Conservation (phyloP, 1,284 basidiomycete species). For the Amylostereum areolatum region DNA sequence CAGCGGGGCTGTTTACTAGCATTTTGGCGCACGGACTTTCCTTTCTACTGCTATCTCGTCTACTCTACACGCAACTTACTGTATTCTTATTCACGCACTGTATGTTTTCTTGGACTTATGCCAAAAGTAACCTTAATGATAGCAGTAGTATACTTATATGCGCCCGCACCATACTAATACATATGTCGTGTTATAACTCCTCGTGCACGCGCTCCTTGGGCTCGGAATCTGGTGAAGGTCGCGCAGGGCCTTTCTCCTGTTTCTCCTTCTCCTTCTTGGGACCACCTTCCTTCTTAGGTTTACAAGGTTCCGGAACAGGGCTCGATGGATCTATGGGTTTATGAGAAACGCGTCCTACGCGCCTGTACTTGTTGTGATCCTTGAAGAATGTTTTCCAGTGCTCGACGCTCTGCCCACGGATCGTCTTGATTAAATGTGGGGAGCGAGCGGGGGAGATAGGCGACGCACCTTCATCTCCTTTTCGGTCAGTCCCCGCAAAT, state of each 20-base stretch:
- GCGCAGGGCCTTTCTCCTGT: conserved; percentile 9
- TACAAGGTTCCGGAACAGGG: conserved; percentile 78
- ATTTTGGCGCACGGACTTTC: background rate
- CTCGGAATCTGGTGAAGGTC: conserved; percentile 7
- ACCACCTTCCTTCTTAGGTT: conserved; percentile 39
- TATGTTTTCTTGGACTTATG: background rate
- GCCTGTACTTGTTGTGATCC: conserved; percentile 71
- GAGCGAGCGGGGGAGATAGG: conserved; percentile 1
- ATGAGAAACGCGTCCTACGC: conserved; percentile 72
- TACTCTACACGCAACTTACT: background rate
- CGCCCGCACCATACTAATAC: background rate
- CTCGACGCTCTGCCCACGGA: conserved; percentile 52
- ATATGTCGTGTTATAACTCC: conserved; percentile 29
- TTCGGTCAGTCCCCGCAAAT: conserved; percentile 74
- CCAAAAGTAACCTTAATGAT: conserved; percentile 1
- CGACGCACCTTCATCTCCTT: conserved; percentile 61
- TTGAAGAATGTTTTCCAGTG: conserved; percentile 90
- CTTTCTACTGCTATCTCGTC: background rate
- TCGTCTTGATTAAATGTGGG: conserved; percentile 4
- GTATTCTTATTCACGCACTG: background rate
- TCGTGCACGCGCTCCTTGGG: conserved; percentile 18
- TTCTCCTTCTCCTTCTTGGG: conserved; percentile 15
- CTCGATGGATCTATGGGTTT: conserved; percentile 72
- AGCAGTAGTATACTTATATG: background rate
- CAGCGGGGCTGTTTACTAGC: background rate